These are phyloP conservation scores for Neonectria hederae DNA, from an alignment of 2,329 filamentous ascomycete genomes.

Conservation along the genomic window DNA sequence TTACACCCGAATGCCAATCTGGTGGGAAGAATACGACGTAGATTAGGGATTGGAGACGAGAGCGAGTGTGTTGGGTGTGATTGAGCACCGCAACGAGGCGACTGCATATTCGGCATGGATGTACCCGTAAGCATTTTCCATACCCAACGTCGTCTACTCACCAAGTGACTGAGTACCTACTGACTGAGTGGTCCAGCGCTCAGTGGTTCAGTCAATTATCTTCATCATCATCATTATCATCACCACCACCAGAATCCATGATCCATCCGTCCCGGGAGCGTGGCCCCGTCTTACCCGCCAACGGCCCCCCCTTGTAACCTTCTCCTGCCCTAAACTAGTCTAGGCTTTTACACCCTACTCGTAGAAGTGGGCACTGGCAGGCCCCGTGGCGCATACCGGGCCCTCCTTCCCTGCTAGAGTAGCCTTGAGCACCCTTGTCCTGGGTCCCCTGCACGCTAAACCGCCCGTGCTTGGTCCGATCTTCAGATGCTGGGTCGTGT, in stretches of 20 bases:
- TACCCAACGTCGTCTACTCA: too few relatives aligned
- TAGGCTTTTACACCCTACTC: background rate
- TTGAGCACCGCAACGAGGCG: background rate
- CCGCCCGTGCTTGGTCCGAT: conserved; percentile 41
- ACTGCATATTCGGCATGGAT: too few relatives aligned
- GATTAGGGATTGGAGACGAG: background rate
- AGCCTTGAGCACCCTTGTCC: background rate
- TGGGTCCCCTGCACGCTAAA: conserved; percentile 32
- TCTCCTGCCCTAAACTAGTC: background rate
- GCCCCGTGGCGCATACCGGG: conserved; percentile 14
- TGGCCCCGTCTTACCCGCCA: background rate
- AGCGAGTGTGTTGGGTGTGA: background rate
- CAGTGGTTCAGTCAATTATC: too few relatives aligned
- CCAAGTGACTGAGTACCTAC: too few relatives aligned
- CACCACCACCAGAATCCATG: background rate
- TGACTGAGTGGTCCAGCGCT: too few relatives aligned
- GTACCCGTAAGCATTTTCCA: too few relatives aligned
- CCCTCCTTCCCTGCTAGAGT: conserved; percentile 1
- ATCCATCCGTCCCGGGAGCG: background rate
- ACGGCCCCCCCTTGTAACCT: conserved; percentile 2
- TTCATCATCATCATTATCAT: too few relatives aligned
- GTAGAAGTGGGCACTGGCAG: background rate
- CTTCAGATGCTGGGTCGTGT: conserved; percentile 30
- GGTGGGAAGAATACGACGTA: background rate
- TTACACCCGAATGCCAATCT: background rate